Evolutionary conservation across 2,329 filamentous ascomycete species (phyloP).

Genomic region (Trichoderma gracile): DNA sequence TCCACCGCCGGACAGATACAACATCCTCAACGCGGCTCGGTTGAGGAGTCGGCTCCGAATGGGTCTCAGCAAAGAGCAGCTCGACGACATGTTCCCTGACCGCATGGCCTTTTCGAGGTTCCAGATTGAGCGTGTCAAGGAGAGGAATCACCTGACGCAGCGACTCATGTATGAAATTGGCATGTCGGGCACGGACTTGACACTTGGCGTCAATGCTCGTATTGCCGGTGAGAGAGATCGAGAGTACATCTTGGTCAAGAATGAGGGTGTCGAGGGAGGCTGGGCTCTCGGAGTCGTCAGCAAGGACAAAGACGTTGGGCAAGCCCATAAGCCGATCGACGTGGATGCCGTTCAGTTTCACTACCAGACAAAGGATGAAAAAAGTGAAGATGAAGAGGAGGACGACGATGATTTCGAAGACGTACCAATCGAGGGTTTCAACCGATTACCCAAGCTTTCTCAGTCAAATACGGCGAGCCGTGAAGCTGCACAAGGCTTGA

Average conservation of each 20-base stretch:
- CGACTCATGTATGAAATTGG: conserved; percentile 91
- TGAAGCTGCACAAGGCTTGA: conserved; percentile 34
- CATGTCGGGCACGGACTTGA: conserved; percentile 75
- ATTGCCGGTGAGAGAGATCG: conserved; percentile 83
- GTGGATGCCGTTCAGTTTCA: conserved; percentile 68
- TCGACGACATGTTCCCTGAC: conserved; percentile 95
- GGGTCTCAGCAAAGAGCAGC: conserved; percentile 94
- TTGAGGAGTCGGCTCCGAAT: conserved; percentile 86
- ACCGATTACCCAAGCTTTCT: conserved; percentile 68
- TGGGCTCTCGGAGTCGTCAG: conserved; percentile 95
- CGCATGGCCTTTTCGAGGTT: conserved; percentile 96
- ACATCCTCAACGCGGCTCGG: conserved; percentile 92
- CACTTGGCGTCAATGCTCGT: conserved; percentile 64
- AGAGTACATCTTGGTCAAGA: conserved; percentile 95
- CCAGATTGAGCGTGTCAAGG: conserved; percentile 89
- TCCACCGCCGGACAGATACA: conserved; percentile 88
- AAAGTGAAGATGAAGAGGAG: conserved; percentile 69
- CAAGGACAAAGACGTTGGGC: conserved; percentile 75
- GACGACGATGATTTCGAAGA: conserved; percentile 87
- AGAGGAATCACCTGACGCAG: conserved; percentile 93
- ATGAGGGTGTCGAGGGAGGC: conserved; percentile 89
- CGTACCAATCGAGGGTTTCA: conserved; percentile 86
- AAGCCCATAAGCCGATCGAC: conserved; percentile 86
- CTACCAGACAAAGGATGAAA: conserved; percentile 59
- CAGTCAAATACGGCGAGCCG: conserved; percentile 30